Evolutionary conservation across 176 grass and related monocot genomes (phyloP).

Genomic region (Melocanna baccifera): DNA sequence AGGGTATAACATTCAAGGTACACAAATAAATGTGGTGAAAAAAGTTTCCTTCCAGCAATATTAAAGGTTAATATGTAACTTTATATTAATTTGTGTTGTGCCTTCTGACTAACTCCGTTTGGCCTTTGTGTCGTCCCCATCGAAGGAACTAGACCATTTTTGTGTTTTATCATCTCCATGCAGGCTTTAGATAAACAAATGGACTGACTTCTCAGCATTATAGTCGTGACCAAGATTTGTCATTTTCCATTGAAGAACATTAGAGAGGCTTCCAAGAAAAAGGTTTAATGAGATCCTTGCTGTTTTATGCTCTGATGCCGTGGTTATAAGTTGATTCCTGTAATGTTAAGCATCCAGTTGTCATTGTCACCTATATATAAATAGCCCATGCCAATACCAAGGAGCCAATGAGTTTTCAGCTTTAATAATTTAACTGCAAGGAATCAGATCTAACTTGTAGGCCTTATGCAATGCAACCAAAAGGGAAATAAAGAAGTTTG

Average conservation of each 20-base stretch:
- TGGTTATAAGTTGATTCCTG: conserved; percentile 42
- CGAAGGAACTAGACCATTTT: not conserved
- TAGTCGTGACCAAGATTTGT: conserved; percentile 16
- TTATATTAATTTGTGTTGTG: not conserved
- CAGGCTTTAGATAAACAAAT: conserved; percentile 33
- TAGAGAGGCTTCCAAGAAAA: conserved; percentile 33
- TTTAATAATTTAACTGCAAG: conserved; percentile 20
- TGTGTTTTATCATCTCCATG: conserved; percentile 1
- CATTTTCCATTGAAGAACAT: conserved; percentile 30
- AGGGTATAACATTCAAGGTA: too few relatives aligned
- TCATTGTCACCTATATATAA: conserved; percentile 23
- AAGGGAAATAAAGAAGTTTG: conserved; percentile 6
- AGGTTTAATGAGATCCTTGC: conserved; percentile 28
- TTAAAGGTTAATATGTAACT: not conserved
- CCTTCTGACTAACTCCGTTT: conserved; percentile 15
- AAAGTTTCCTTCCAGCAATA: not conserved
- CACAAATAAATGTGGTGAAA: not conserved
- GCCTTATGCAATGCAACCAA: conserved; percentile 15
- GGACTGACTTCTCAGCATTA: conserved; percentile 43
- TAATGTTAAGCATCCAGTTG: conserved; percentile 42
- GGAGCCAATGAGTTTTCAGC: conserved; percentile 24
- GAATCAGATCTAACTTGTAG: conserved; percentile 42
- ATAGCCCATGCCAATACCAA: conserved; percentile 24
- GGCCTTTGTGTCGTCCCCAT: not conserved
- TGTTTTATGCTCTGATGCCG: conserved; percentile 28